Evolutionary conservation across 208 protist genomes (phyloP), one percentile per base, ranked within the genome.

Genomic region (Blastocrithidia nonstop): DNA sequence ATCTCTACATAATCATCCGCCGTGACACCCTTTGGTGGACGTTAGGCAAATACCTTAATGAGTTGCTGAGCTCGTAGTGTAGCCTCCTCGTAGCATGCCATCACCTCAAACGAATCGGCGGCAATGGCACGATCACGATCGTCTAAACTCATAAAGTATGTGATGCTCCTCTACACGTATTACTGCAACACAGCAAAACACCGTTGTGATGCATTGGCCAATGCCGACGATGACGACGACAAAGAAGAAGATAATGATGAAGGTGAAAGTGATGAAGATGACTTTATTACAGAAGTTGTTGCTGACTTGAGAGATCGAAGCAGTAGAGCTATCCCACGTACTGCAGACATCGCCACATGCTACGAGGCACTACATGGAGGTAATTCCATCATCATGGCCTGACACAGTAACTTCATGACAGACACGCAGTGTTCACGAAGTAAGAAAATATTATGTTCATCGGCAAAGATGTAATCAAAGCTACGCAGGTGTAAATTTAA

Each of bases 1-100:
- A 83, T 65, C 45, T 88, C 72, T 15, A 66, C 38, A 54, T 77
- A 93, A 55, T 88, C 84, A 32, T 93, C 84, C 33, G 58, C 84
- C 6, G 58, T 64, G 56, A 82, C 70, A 31, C 84, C 84, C 59
- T 93, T 93, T 13, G 84, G 84, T 4, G 84, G 71, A 42, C 67
- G 66, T 9, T 77, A 61, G 1, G 76, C 51, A 66, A 88, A 87
- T 21, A 42, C 63, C 60, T 88, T 88, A 24, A 89, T 60, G 21
- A 93, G 61, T 42, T 84, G 70, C 60, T 69, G 68, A 40, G 72
- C 71, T 11, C 61, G 54, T 16, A 93, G 58, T 19, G 61, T 41
- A 24, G n/a, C 8, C 11, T 62, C 66, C 60, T 88, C 79, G 50
- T 80, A 93, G 19, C 46, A 45, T 16, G 52, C 43, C 48, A 81